A percentile compares a stretch with the other conserved stretches of the same genome.
Evolutionary conservation across 1,284 basidiomycete genomes (phyloP).

Genomic region (Fomitiporia mediterranea): DNA sequence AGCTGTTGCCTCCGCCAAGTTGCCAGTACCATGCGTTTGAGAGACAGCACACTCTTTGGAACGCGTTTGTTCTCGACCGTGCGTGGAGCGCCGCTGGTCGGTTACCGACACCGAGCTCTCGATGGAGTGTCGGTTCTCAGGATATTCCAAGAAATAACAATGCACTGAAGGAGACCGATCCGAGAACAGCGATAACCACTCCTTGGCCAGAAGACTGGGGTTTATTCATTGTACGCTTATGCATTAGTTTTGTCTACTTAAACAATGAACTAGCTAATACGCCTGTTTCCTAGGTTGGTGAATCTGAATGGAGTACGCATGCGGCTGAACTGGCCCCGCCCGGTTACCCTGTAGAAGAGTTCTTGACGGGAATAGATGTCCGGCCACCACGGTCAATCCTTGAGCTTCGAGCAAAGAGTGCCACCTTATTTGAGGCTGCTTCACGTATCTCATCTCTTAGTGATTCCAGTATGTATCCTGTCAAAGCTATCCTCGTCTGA

Average conservation of each 20-base stretch:
- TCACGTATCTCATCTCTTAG: not conserved
- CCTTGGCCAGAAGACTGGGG: slow-evolving; percentile 17
- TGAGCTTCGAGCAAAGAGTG: slow-evolving; percentile 18
- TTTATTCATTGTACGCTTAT: slow-evolving; percentile 9
- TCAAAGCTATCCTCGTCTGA: not conserved
- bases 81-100: slow-evolving; percentile 13
- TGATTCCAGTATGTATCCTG: slow-evolving; percentile 8
- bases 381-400: slow-evolving; percentile 5
- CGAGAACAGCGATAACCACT: slow-evolving; percentile 8
- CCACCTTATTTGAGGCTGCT: slow-evolving; percentile 17
- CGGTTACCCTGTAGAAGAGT: slow-evolving; percentile 8
- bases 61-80: slow-evolving; percentile 17
- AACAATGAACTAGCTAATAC: not conserved
- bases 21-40: slow-evolving; percentile 5
- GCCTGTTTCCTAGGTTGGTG: not conserved
- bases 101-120: slow-evolving; percentile 5
- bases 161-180: not conserved
- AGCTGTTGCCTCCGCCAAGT: slow-evolving; percentile 1
- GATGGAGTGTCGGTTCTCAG: not conserved
- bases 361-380: slow-evolving; percentile 10
- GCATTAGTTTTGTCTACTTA: not conserved
- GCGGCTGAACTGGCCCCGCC: not conserved
- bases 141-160: not conserved
- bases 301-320: not conserved
- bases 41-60: slow-evolving; percentile 17